phyloP scores from a whole-genome alignment of 2,329 filamentous ascomycete genomes.

The Pseudogymnoascus pannorum region DNA sequence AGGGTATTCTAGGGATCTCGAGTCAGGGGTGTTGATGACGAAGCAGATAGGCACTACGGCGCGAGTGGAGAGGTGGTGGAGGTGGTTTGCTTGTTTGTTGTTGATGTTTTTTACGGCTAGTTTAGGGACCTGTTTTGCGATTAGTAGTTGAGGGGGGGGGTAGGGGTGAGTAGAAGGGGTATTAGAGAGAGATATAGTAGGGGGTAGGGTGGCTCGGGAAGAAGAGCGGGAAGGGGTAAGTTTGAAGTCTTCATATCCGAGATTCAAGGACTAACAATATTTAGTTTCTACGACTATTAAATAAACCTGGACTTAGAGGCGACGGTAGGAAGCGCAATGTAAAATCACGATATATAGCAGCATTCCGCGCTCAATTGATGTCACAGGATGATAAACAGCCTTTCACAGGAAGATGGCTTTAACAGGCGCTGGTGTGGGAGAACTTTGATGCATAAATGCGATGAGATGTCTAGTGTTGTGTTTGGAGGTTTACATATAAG shows the following conservation, averaged over 20 bases:
- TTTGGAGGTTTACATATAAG: neutral
- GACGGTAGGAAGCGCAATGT: neutral
- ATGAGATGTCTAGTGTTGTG: neutral
- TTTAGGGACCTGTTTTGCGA: neutral
- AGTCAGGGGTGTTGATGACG: neutral
- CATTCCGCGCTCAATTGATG: neutral
- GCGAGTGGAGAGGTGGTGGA: neutral
- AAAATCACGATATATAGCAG: neutral
- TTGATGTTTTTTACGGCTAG: neutral
- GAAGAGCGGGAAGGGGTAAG: slow-evolving; percentile 80
- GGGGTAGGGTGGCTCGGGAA: slow-evolving; percentile 81
- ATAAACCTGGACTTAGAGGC: neutral
- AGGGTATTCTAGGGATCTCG: neutral
- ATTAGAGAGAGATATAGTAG: neutral
- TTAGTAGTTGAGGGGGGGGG: neutral
- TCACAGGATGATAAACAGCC: neutral
- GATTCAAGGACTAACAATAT: neutral
- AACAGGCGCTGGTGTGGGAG: neutral
- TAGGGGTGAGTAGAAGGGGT: neutral
- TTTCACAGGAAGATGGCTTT: neutral
- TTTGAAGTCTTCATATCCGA: neutral
- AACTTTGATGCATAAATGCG: neutral
- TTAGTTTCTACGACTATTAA: slow-evolving; percentile 11
- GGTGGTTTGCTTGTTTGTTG: neutral
- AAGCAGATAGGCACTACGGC: neutral